A percentile compares a stretch with the other conserved stretches of the same genome.
phyloP scores from a whole-genome alignment of 495 filamentous ascomycete species.

The Aspergillus kassunensis region DNA sequence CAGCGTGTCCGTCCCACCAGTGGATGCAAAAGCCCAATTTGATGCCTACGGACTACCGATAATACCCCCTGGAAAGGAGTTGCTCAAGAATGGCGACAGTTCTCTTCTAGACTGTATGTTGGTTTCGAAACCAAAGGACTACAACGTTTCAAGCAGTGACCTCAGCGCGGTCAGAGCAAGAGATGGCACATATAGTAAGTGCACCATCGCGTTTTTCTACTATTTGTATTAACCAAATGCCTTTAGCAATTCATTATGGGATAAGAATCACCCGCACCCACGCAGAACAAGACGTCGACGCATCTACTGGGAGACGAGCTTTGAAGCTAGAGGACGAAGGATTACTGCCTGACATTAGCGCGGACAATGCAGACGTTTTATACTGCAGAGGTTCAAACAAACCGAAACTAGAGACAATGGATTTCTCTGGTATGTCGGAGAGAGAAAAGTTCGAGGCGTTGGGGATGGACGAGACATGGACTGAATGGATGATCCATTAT shows the following conservation, averaged over 20 bases:
- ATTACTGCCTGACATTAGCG: background rate
- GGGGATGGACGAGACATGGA: slow-evolving; percentile 42
- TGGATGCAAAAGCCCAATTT: slow-evolving; percentile 35
- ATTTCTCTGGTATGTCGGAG: slow-evolving; percentile 29
- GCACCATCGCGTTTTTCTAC: background rate
- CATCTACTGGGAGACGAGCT: background rate
- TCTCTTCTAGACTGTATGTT: slow-evolving; percentile 44
- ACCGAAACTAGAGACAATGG: slow-evolving; percentile 17
- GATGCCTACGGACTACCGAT: slow-evolving; percentile 54
- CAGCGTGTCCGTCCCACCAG: slow-evolving; percentile 26
- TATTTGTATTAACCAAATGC: background rate
- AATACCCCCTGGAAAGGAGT: slow-evolving; percentile 22
- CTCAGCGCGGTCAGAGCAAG: slow-evolving; percentile 21
- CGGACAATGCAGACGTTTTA: background rate
- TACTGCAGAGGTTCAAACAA: background rate
- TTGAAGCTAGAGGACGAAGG: slow-evolving; percentile 8
- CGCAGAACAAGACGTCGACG: background rate
- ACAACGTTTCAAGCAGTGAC: slow-evolving; percentile 32
- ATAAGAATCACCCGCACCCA: background rate
- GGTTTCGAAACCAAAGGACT: slow-evolving; percentile 27
- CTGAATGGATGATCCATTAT: slow-evolving; percentile 39
- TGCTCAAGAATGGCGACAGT: slow-evolving; percentile 41
- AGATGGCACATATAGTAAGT: slow-evolving; percentile 32
- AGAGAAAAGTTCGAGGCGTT: slow-evolving; percentile 39
- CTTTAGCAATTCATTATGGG: slow-evolving; percentile 9